Evolutionary conservation across 768 basidiomycete species (phyloP), one percentile per base, ranked within the genome.

Genomic region (Basidioascus undulatus): DNA sequence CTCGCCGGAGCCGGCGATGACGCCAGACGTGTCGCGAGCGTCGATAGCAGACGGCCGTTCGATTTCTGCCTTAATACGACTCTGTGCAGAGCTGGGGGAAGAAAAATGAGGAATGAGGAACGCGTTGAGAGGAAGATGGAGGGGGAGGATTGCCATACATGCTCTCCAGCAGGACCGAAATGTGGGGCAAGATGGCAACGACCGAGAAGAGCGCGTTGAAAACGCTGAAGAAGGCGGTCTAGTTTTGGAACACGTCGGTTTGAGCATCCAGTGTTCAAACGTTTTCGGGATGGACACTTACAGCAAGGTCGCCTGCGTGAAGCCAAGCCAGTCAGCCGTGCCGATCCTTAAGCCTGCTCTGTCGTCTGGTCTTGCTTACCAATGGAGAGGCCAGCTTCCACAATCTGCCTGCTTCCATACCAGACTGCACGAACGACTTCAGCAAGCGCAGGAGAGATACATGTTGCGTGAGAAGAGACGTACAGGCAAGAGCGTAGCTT

Each of bases 1-100:
- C 28, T 15, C 28, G 28, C 15, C 28, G 10, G 2, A 30, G 15
- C 28, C 28, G 28, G 28, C 9, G 28, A 30, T 8, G 18, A 32
- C 11, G 3, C 37, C 43, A 8, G 37, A 26, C 19, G 34, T 8
- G 26, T 42, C 38, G 8, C 43, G 37, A 23, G 31, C 37, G 23
- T 44, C 43, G 19, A 39, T 40, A 5, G 23, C n/a, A 13, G 43
- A 37, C n/a, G 30, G 25, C 16, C 41, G 41, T 18, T 42, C 32
- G 35, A 42, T 42, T 15, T 32, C 40, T 21, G 20, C 27, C 32
- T 21, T 32, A 16, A 41, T 28, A 25, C 27, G 40, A 31, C 27
- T 21, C 24, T 41, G 40, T 4, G 33, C 40, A 16, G 31, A 24
- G 28, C n/a, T n/a, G n/a, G n/a, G n/a, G n/a, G n/a, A n/a, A n/a